These are phyloP conservation scores for Claviceps sp. DNA, from an alignment of 2,329 filamentous ascomycete genomes.

Conservation along the genomic window DNA sequence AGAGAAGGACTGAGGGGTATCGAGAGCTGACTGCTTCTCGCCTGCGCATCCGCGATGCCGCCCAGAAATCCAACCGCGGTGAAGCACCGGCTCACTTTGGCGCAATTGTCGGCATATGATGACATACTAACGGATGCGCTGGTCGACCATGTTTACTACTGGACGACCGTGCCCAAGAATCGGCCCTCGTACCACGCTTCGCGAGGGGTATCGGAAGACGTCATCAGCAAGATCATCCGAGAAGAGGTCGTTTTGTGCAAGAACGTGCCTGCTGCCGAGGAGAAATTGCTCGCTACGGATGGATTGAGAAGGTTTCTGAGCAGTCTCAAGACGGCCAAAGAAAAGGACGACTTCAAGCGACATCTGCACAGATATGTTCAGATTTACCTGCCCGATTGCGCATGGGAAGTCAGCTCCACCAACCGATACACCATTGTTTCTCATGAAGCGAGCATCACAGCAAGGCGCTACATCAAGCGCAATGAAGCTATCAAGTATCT, in stretches of 20 bases:
- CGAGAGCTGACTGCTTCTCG: background rate
- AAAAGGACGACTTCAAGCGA: conserved; percentile 72
- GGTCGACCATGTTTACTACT: conserved; percentile 91
- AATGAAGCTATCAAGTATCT: conserved; percentile 86
- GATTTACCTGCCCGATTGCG: conserved; percentile 86
- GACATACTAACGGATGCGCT: conserved; percentile 91
- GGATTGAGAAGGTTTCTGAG: conserved; percentile 61
- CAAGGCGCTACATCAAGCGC: conserved; percentile 62
- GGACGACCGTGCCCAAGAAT: conserved; percentile 93
- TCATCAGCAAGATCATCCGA: conserved; percentile 47
- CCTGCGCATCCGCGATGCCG: conserved; percentile 17
- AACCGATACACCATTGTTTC: conserved; percentile 89
- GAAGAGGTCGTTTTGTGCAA: conserved; percentile 60
- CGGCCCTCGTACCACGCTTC: conserved; percentile 73
- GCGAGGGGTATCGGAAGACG: conserved; percentile 58
- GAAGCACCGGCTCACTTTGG: conserved; percentile 66
- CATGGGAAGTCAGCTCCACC: conserved; percentile 81
- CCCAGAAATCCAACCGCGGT: conserved; percentile 20
- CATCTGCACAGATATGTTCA: conserved; percentile 85
- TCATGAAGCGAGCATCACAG: conserved; percentile 78
- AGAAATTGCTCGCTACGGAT: conserved; percentile 55
- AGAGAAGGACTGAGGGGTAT: background rate
- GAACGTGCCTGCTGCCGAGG: conserved; percentile 56
- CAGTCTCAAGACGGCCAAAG: conserved; percentile 56
- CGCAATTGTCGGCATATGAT: conserved; percentile 84